phyloP scores from a whole-genome alignment of 140 eudicot genomes.

The Oenanthe javanica region DNA sequence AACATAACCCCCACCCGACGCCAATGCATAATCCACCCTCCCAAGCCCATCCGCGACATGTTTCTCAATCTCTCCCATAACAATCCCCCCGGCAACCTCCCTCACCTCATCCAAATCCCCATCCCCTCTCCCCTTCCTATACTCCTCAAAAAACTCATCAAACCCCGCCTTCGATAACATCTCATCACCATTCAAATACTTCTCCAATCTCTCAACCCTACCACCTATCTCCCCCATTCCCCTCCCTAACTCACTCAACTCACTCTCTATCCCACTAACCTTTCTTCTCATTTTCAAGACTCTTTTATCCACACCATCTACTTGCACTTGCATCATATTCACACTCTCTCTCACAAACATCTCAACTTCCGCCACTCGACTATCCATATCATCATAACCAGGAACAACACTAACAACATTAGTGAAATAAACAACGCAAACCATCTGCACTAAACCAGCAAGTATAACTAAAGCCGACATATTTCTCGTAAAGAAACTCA shows the following conservation, averaged over 20 bases:
- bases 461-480: constrained; percentile 40
- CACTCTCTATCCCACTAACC: constrained; percentile 12
- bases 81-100: constrained; percentile 56
- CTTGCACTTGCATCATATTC: constrained; percentile 70
- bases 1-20: constrained; percentile 57
- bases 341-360: constrained; percentile 42
- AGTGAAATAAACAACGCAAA: constrained; percentile 24
- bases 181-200: constrained; percentile 22
- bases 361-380: constrained; percentile 70
- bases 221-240: constrained; percentile 28
- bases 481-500: constrained; percentile 57
- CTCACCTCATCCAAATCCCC: constrained; percentile 51
- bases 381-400: constrained; percentile 40
- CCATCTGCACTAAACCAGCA: constrained; percentile 53
- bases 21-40: constrained; percentile 79
- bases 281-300: constrained; percentile 38
- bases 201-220: constrained; percentile 38
- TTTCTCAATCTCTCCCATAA: constrained; percentile 60
- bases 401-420: background rate
- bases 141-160: constrained; percentile 47
- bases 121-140: constrained; percentile 24
- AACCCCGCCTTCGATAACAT: constrained; percentile 54
- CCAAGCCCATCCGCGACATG: constrained; percentile 98
- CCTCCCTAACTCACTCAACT: constrained; percentile 27
- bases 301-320: constrained; percentile 61